Percentiles rank a stretch among this genome's conserved stretches.
These are phyloP conservation scores for Globisporangium alternatum DNA, from an alignment of 352 stramenopile genomes.

Conservation along the genomic window DNA sequence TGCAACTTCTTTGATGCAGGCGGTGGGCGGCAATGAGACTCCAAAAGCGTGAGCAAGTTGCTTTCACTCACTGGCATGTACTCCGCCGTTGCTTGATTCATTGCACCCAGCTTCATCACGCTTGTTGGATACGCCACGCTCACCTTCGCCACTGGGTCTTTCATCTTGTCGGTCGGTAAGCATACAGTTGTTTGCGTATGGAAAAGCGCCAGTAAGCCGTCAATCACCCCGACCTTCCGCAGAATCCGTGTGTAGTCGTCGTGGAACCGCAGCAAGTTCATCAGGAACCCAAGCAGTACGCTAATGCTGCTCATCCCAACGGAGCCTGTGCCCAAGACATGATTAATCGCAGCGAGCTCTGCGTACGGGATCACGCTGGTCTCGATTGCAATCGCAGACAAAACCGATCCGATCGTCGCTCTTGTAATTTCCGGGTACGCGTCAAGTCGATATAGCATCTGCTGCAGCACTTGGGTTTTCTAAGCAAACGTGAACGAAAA, in stretches of 20 bases:
- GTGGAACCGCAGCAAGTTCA: constrained; percentile 48
- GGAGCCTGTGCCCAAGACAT: constrained; percentile 27
- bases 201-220: constrained; percentile 38
- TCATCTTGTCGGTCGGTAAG: constrained; percentile 18
- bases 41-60: constrained; percentile 34
- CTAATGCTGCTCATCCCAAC: constrained; percentile 24
- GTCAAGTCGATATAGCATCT: constrained; percentile 39
- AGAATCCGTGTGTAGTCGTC: constrained; percentile 40
- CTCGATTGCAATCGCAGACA: constrained; percentile 59
- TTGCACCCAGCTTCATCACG: constrained; percentile 25
- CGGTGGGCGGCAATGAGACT: constrained; percentile 55
- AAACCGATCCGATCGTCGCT: constrained; percentile 47
- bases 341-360: constrained; percentile 36
- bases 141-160: constrained; percentile 28
- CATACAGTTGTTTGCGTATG: constrained; percentile 30
- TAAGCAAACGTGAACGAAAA: constrained; percentile 16
- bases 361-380: constrained; percentile 47
- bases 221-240: constrained; percentile 32
- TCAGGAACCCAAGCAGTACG: constrained; percentile 35
- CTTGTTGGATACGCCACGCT: constrained; percentile 52
- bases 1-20: background rate
- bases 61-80: constrained; percentile 30
- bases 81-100: constrained; percentile 18
- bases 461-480: constrained; percentile 38
- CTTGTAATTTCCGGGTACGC: constrained; percentile 46